Base-by-base conservation (phyloP, 352 stramenopile species). In the Phytopythium vexans region DNA sequence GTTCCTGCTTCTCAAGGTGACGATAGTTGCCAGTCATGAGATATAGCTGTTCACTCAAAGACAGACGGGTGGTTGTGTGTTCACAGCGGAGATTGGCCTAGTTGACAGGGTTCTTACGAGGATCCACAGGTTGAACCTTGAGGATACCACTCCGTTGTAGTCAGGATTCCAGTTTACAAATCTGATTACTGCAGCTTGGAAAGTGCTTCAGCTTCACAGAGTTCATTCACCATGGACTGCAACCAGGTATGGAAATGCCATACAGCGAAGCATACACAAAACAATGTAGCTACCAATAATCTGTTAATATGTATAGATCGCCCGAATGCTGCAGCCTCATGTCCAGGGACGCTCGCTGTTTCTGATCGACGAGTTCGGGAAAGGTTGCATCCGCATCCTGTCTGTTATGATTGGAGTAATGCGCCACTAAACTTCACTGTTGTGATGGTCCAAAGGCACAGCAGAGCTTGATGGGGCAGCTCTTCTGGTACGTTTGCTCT, bases 221-320 rank as follows among this genome's bases (percentile, higher is more conserved):
- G 83, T 52, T 93, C 86, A 6, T 95, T 95, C 48, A 94, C 86
- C 6, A 94, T 95, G 36, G 86, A 95, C 60, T 94, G 82, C 62
- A 89, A 79, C 31, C 86, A 95, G 70, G 86, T 94, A 58, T 11
- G 47, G 3, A 37, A 10, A 16, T 36, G 9, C 9, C n/a, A 46
- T 48, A 15, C 39, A 39, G 48, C 45, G 21, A 27, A 27, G 21
- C 21, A 27, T 27, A 27, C 21, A 27, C 21, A 27, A 27, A 27
- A 27, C 21, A 27, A 27, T 27, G 21, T 27, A 27, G 21, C 21
- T 27, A 27, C 21, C 21, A 27, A 27, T 27, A 27, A 27, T 27
- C 21, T 27, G 21, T 27, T 27, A 27, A 27, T 27, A 49, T 15
- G 31, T 56, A 12, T 60, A 95, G 82, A 81, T 95, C 52, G 77